Evolutionary conservation across 768 basidiomycete genomes (phyloP).

Genomic region (Clitopilus hobsonii): DNA sequence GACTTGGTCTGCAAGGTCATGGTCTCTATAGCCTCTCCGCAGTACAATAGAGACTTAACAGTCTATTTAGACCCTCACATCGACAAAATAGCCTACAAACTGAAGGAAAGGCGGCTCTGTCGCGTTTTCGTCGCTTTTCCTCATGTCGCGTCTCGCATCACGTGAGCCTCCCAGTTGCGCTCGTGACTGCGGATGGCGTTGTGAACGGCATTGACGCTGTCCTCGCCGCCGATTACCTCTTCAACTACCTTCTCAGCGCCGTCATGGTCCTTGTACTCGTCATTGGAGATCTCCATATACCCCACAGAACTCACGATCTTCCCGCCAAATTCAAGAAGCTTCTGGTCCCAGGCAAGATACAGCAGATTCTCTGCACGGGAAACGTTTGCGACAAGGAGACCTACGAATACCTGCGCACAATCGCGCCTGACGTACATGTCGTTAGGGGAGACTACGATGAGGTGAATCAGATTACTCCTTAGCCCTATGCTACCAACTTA

Average conservation of each 20-base stretch:
- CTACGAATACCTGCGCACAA: constrained; percentile 90
- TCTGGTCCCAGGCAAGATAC: constrained; percentile 92
- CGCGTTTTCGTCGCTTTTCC: no score
- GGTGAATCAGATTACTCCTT: constrained; percentile 35
- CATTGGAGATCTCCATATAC: constrained; percentile 97
- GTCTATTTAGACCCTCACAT: no score
- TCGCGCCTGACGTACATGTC: constrained; percentile 89
- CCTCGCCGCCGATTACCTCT: not conserved
- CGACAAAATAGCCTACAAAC: no score
- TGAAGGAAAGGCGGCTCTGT: no score
- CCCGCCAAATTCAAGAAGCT: constrained; percentile 97
- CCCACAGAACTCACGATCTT: constrained; percentile 83
- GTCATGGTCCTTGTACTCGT: constrained; percentile 91
- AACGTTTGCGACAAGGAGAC: constrained; percentile 98
- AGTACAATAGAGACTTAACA: no score
- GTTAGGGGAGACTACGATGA: constrained; percentile 97
- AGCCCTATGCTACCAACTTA: not conserved
- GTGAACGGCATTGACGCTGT: not conserved
- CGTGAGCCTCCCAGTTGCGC: not conserved
- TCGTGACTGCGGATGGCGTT: not conserved
- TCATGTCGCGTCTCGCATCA: not conserved
- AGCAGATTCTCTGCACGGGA: constrained; percentile 95
- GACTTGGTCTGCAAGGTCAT: no score
- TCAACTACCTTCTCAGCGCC: not conserved
- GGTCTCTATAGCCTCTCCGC: no score